A percentile compares a stretch with the other conserved stretches of the same genome.
phyloP scores from a whole-genome alignment of 1,139 yeast species.

The Hemisphaericaspora xylofermentans region DNA sequence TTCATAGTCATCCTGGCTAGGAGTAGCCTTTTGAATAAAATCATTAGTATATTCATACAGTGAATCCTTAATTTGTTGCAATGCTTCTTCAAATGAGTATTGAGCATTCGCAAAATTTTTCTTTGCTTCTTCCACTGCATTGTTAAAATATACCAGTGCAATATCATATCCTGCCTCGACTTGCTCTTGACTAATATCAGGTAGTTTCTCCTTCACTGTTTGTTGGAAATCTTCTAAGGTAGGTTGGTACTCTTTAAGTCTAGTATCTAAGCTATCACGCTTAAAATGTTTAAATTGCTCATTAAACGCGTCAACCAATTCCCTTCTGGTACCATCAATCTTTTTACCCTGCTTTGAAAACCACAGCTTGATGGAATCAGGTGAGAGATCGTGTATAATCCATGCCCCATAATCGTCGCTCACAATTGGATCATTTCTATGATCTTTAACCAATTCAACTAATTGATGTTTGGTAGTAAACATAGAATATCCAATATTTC shows the following conservation, averaged over 20 bases:
- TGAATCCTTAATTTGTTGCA: conserved; percentile 22
- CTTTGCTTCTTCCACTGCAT: conserved; percentile 31
- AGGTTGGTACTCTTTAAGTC: conserved; percentile 19
- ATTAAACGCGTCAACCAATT: conserved; percentile 18
- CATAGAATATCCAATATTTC: conserved; percentile 48
- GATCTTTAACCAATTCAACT: conserved; percentile 44
- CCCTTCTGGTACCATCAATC: conserved; percentile 27
- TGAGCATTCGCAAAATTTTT: conserved; percentile 20
- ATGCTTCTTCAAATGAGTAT: conserved; percentile 21
- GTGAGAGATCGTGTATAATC: conserved; percentile 22
- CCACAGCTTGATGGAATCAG: conserved; percentile 25
- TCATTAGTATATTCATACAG: conserved; percentile 22
- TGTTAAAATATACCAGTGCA: conserved; percentile 42
- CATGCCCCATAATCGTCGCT: conserved; percentile 22
- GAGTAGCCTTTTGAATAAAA: conserved; percentile 12
- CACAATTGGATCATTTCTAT: conserved; percentile 36
- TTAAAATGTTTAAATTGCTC: conserved; percentile 10
- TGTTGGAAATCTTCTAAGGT: conserved; percentile 19
- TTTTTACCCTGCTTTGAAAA: conserved; percentile 22
- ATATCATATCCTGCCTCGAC: conserved; percentile 21
- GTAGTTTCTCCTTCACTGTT: conserved; percentile 16
- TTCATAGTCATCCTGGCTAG: not conserved
- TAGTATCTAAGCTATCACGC: conserved; percentile 13
- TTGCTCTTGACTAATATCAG: conserved; percentile 20
- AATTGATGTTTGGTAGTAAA: conserved; percentile 48